phyloP scores from a whole-genome alignment of 2,329 filamentous ascomycete species.

The Nemania bipapillata region DNA sequence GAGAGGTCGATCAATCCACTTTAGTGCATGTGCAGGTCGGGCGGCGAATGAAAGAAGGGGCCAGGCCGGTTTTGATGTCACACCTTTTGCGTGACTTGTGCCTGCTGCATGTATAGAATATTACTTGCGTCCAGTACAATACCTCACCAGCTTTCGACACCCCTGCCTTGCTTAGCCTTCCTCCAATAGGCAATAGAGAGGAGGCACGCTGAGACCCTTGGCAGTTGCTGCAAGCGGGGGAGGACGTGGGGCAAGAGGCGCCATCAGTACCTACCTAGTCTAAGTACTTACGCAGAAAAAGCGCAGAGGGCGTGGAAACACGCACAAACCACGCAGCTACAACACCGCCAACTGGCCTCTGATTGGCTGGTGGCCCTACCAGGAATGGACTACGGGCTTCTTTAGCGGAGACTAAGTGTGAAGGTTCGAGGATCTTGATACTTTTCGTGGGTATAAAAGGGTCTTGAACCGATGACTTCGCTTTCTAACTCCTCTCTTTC shows the following conservation, averaged over 20 bases:
- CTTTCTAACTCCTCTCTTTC: background rate
- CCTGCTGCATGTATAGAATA: constrained; percentile 33
- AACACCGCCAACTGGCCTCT: background rate
- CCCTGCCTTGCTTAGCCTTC: background rate
- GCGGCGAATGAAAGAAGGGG: constrained; percentile 23
- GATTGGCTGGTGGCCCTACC: constrained; percentile 18
- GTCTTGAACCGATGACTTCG: background rate
- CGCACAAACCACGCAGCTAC: constrained; percentile 36
- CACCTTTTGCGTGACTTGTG: constrained; percentile 43
- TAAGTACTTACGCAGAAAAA: constrained; percentile 37
- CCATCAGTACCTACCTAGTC: too few relatives aligned
- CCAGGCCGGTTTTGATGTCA: constrained; percentile 31
- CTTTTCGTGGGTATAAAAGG: constrained; percentile 27
- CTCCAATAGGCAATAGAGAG: background rate
- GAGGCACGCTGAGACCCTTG: background rate
- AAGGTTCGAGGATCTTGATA: background rate
- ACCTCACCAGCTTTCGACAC: background rate
- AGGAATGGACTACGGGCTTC: constrained; percentile 20
- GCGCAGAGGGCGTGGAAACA: constrained; percentile 28
- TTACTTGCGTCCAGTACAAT: background rate
- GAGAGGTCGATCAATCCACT: constrained; percentile 22
- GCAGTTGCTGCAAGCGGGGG: constrained; percentile 7
- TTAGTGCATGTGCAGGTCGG: background rate
- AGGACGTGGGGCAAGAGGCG: background rate
- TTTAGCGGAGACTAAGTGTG: constrained; percentile 19